Percentiles rank a stretch among this genome's conserved stretches.
phyloP scores from a whole-genome alignment of 2,329 filamentous ascomycete genomes.

The Monilinia fructigena region DNA sequence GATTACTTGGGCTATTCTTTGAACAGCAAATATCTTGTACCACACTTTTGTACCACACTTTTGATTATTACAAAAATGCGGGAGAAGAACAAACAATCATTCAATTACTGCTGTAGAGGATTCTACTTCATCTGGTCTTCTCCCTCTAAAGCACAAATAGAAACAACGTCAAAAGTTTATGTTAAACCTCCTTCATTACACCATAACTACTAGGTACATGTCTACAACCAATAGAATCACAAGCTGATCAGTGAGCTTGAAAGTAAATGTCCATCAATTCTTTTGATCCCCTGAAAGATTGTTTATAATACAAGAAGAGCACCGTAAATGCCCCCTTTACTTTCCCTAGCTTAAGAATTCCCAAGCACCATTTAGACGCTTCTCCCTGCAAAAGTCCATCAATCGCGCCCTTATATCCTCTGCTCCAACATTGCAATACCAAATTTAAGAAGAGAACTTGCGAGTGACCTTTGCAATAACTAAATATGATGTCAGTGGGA shows the following conservation, averaged over 20 bases:
- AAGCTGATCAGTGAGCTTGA: neutral
- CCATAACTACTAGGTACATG: neutral
- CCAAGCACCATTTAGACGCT: slow-evolving; percentile 6
- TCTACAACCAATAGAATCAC: slow-evolving; percentile 7
- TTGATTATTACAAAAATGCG: neutral
- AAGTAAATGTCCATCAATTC: slow-evolving; percentile 18
- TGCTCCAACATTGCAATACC: slow-evolving; percentile 11
- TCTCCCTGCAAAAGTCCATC: neutral
- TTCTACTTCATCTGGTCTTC: neutral
- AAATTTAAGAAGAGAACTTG: slow-evolving; percentile 61
- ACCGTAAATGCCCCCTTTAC: slow-evolving; percentile 6
- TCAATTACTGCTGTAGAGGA: neutral
- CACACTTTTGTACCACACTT: too few relatives aligned
- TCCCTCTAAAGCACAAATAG: neutral
- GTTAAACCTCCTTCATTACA: slow-evolving; percentile 11
- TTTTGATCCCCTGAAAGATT: slow-evolving; percentile 17
- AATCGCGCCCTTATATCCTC: slow-evolving; percentile 8
- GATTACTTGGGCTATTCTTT: too few relatives aligned
- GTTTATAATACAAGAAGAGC: slow-evolving; percentile 25
- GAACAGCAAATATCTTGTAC: neutral
- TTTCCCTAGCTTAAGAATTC: slow-evolving; percentile 3
- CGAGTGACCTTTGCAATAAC: slow-evolving; percentile 95
- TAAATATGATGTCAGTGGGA: slow-evolving; percentile 42
- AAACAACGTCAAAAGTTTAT: neutral
- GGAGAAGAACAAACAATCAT: neutral